Conservation (phyloP, 2,329 filamentous ascomycete species). For the Magnaporthales sp. region DNA sequence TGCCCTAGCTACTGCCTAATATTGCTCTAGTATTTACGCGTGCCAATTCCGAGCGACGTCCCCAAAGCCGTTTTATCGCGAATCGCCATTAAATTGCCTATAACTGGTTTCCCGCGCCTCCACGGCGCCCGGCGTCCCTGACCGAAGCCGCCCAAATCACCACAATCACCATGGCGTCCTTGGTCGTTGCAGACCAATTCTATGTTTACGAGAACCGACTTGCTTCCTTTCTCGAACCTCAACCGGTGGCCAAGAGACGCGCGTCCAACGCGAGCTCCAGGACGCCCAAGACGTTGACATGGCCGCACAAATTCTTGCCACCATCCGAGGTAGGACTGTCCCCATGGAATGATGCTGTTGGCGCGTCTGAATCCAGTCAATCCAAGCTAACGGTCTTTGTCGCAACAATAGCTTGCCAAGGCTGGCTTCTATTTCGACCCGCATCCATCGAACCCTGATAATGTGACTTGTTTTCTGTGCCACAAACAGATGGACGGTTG, state of each 20-base stretch:
- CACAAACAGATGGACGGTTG: constrained; percentile 79
- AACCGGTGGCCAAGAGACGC: constrained; percentile 59
- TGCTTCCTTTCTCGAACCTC: constrained; percentile 64
- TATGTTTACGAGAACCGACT: constrained; percentile 68
- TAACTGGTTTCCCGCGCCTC: background rate
- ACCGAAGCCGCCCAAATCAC: background rate
- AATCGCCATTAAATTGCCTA: background rate
- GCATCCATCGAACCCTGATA: constrained; percentile 66
- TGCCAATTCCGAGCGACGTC: background rate
- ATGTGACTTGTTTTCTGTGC: constrained; percentile 85
- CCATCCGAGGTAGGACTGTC: constrained; percentile 48
- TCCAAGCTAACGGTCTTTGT: constrained; percentile 9
- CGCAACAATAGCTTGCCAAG: constrained; percentile 59
- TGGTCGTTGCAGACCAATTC: constrained; percentile 28
- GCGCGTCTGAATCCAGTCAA: constrained; percentile 15
- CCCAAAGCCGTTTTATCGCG: background rate
- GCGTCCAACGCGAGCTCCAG: constrained; percentile 56
- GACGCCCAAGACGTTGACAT: constrained; percentile 50
- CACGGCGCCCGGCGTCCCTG: background rate
- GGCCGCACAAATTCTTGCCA: constrained; percentile 68
- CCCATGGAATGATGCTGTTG: constrained; percentile 20
- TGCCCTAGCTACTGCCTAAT: background rate
- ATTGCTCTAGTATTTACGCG: background rate
- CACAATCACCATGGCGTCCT: background rate
- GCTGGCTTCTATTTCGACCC: constrained; percentile 91